Base-by-base conservation (phyloP, 2,329 filamentous ascomycete species). In the Colletotrichum cereale region DNA sequence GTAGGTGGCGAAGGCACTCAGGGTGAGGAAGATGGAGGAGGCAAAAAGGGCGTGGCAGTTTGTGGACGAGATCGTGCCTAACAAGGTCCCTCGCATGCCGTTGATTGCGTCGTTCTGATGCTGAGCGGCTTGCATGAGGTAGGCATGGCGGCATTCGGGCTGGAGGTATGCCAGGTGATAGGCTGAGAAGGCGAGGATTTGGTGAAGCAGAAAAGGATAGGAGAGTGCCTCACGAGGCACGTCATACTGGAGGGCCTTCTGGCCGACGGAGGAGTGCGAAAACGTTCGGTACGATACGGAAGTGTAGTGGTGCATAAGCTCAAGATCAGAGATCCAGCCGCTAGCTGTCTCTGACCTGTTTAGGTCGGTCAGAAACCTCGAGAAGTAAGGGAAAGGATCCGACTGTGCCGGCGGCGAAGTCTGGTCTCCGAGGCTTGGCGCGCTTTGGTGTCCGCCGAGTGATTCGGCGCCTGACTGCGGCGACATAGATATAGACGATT, bases 231-330 rank as follows among this genome's bases (percentile, higher is more conserved):
- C 66, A 36, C 75, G 75, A 0, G 77, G 77, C 11, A 77, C 62
- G 6, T 77, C 76, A 4, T 75, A 67, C 71, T 81, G 79, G 6
- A 72, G 69, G 5, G 69, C 47, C n/a, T 77, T 76, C 34, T 70
- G 63, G 11, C 66, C 56, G 2, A 78, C 73, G 0, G 80, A 78
- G 5, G 81, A 73, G 10, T 69, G 52, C 12, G 66, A 72, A 6
- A 72, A 72, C 0, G 79, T 80, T 16, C 74, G 66, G 58, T 75
- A 80, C 1, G 80, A 79, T 0, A 72, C 74, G 7, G 78, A 74
- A 5, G 78, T 79, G 65, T 78, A 82, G 47, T 82, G 80, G 52
- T 83, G 80, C 75, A 83, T 78, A 34, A 82, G 75, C 67, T 81
- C 78, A 14, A 83, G 78, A 62, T 83, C 81, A 3, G 77, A 76